These are phyloP conservation scores for Saccharomycopsis sp. DNA, from an alignment of 805 yeast species.

Conservation along the genomic window DNA sequence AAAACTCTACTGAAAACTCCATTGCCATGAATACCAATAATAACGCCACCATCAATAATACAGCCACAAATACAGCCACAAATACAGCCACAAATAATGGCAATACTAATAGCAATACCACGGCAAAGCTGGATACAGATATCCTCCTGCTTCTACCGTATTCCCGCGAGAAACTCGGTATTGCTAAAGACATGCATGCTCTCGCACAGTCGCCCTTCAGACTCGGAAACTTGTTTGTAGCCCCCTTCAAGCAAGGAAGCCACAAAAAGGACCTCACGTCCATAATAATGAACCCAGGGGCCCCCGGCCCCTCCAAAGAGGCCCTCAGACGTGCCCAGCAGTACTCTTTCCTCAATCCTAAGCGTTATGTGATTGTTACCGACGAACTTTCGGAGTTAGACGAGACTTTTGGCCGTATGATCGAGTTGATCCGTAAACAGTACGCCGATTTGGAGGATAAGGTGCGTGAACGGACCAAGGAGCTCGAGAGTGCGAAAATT, in stretches of 20 bases:
- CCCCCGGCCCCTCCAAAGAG: neutral
- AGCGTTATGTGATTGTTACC: constrained; percentile 13
- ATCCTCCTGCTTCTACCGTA: constrained; percentile 14
- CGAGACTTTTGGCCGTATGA: constrained; percentile 86
- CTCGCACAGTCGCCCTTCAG: neutral
- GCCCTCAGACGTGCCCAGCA: neutral
- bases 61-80: too few species aligned
- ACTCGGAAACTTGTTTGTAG: neutral
- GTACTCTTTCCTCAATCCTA: constrained; percentile 12
- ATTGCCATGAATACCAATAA: too few species aligned
- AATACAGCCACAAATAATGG: neutral
- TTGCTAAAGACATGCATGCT: constrained; percentile 4
- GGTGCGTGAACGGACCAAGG: constrained; percentile 78
- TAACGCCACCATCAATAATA: too few species aligned
- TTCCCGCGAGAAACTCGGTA: constrained; percentile 13
- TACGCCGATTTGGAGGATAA: constrained; percentile 82
- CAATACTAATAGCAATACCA: too few species aligned
- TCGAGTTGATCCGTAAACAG: constrained; percentile 78
- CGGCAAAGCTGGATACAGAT: too few species aligned
- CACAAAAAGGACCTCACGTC: neutral
- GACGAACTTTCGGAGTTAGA: constrained; percentile 88
- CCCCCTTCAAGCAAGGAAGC: neutral
- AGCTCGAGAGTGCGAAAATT: constrained; percentile 78
- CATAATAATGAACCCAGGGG: neutral
- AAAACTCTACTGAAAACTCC: too few species aligned